Evolutionary conservation across 202 grass and related monocot species (phyloP), one percentile per base, ranked within the genome.

Genomic region (Musa balbisiana): DNA sequence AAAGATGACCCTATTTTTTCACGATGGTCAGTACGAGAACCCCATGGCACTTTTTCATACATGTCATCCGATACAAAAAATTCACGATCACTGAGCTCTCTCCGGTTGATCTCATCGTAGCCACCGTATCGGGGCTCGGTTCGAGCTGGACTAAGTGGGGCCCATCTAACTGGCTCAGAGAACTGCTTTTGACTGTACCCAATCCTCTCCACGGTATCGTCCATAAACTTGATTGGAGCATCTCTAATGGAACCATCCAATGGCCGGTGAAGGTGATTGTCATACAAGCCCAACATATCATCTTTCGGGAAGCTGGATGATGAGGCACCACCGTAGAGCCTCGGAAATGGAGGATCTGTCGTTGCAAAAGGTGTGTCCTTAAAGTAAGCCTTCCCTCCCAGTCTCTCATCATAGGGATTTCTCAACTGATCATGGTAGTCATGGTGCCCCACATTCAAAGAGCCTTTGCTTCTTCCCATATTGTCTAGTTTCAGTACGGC

Each of bases 21-120:
- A 52, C 78, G 82, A 73, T 55, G 23, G 55, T 67, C 62, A 65
- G 20, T 55, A 17, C 60, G 77, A 67, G 80, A 67, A 75, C 55
- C 63, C 70, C 51, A 72, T 55, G 85, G 21, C 53, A 29, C 69
- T 67, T 92, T 92, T 71, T 72, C 80, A 82, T 53, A 82, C 6
- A 81, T 66, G 76, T 85, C 80, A 49, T 86, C 85, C 25, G 79
- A 76, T 76, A 29, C 73, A 86, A 83, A 29, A 77, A 83, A 84
- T 75, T 16, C 50, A 62, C 82, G 79, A 79, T 54, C 33, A n/a
- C 65, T 72, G 23, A 17, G 73, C 64, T 64, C 77, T 75, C 69
- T 82, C 81, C 16, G 58, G 23, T 15, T 63, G 64, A 79, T 76
- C 63, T 63, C 69, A 69, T 73, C 72, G 60, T n/a, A 73, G 76